Evolutionary conservation across 1,284 basidiomycete genomes (phyloP).

Genomic region (Kalmanozyma brasiliensis): DNA sequence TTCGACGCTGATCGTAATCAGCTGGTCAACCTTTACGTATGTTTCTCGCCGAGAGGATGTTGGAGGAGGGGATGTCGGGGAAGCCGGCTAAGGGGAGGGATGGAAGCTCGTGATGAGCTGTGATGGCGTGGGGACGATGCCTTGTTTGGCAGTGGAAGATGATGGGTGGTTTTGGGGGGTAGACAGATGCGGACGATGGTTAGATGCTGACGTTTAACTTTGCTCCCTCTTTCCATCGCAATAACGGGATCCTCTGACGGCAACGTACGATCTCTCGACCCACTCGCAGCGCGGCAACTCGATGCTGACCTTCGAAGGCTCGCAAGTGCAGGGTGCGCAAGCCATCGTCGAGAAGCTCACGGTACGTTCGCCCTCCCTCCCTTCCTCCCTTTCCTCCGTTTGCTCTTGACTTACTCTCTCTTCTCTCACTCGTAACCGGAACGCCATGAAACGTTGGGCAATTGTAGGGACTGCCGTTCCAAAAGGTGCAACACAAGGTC

Average conservation of each 20-base stretch:
- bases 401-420: neutral
- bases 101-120: too few species aligned
- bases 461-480: slow-evolving; percentile 82
- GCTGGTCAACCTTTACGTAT: slow-evolving; percentile 80
- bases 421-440: too few species aligned
- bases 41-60: slow-evolving; percentile 12
- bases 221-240: neutral
- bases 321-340: slow-evolving; percentile 74
- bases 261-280: too few species aligned
- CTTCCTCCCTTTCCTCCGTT: neutral
- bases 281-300: slow-evolving; percentile 77
- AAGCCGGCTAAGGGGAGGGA: neutral
- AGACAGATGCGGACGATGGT: too few species aligned
- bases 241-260: too few species aligned
- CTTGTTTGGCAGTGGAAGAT: too few species aligned
- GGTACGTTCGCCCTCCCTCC: slow-evolving; percentile 70
- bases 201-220: too few species aligned
- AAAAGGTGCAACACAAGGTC: slow-evolving; percentile 83
- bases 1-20: slow-evolving; percentile 76
- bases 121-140: too few species aligned
- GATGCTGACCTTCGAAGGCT: slow-evolving; percentile 89
- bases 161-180: too few species aligned
- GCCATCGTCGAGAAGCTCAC: slow-evolving; percentile 83
- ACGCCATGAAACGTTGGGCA: too few species aligned
- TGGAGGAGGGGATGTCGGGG: neutral